These are phyloP conservation scores for Prunella vulgaris DNA, from an alignment of 257 asterid genomes.

Conservation along the genomic window DNA sequence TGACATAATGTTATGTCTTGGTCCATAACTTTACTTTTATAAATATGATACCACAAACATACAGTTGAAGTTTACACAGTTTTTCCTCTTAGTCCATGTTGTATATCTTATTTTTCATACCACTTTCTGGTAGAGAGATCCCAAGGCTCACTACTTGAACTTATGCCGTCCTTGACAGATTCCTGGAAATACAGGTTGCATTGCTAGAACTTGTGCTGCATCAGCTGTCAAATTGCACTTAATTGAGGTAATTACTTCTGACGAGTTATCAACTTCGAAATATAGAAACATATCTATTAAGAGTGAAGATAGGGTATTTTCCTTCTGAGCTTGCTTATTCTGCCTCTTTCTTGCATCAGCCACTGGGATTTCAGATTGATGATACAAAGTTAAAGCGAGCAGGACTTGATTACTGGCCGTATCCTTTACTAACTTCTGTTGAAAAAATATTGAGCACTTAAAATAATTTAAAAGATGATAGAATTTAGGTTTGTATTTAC, in stretches of 20 bases:
- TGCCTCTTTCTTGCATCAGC: slow-evolving; percentile 45
- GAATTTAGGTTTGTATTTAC: not conserved
- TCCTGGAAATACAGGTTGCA: slow-evolving; percentile 96
- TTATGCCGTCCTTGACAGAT: slow-evolving; percentile 48
- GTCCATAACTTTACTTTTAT: not conserved
- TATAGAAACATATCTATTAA: not conserved
- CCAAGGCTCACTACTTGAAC: slow-evolving; percentile 24
- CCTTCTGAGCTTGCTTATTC: not conserved
- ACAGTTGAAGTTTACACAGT: not conserved
- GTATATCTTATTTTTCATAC: not conserved
- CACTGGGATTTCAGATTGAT: slow-evolving; percentile 88
- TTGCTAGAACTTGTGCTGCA: slow-evolving; percentile 96
- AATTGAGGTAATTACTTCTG: slow-evolving; percentile 54
- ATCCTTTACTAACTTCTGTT: slow-evolving; percentile 43
- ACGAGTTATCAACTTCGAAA: not conserved
- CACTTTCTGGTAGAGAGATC: not conserved
- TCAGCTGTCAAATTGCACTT: slow-evolving; percentile 89
- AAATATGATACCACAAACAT: not conserved
- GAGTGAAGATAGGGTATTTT: not conserved
- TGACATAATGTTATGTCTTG: not conserved
- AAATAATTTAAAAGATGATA: not conserved
- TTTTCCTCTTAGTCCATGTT: slow-evolving; percentile 8
- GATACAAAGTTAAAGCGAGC: slow-evolving; percentile 85
- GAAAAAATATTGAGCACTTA: not conserved
- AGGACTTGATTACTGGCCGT: slow-evolving; percentile 99